Evolutionary conservation across 345 rosid genomes (phyloP).

Genomic region (Stellera chamaejasme): DNA sequence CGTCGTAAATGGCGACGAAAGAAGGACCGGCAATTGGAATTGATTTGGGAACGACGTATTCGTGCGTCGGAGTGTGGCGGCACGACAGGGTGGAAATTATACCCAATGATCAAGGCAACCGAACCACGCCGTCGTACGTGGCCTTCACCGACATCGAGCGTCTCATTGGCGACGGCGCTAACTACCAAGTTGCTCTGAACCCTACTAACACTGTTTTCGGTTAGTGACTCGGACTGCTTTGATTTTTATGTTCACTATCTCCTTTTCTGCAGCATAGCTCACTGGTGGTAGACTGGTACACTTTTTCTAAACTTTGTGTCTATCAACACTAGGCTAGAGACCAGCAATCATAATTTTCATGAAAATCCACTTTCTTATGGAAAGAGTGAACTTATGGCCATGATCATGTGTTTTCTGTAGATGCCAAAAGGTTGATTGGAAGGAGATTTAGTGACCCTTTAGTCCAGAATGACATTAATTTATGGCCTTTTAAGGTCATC

Average conservation of each 20-base stretch:
- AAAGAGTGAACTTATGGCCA: not conserved
- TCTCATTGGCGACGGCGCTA: slow-evolving; percentile 53
- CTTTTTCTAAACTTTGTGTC: too few species aligned
- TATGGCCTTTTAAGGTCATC: slow-evolving; percentile 61
- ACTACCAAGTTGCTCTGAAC: slow-evolving; percentile 63
- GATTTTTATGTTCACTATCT: too few species aligned
- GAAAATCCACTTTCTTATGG: too few species aligned
- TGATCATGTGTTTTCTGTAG: slow-evolving; percentile 14
- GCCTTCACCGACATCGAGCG: slow-evolving; percentile 48
- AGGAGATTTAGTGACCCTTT: slow-evolving; percentile 52
- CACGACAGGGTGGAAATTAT: slow-evolving; percentile 58
- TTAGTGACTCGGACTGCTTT: slow-evolving; percentile 8
- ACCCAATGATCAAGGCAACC: slow-evolving; percentile 46
- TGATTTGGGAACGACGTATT: slow-evolving; percentile 54
- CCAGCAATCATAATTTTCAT: too few species aligned
- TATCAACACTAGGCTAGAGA: too few species aligned
- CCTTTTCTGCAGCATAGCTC: too few species aligned
- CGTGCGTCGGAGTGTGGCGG: slow-evolving; percentile 59
- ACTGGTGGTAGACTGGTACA: too few species aligned
- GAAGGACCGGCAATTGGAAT: slow-evolving; percentile 61
- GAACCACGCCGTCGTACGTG: slow-evolving; percentile 17
- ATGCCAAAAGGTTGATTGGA: slow-evolving; percentile 73
- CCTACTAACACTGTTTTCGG: slow-evolving; percentile 55
- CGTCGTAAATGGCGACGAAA: slow-evolving; percentile 37
- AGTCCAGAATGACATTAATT: slow-evolving; percentile 54